These are phyloP conservation scores for Melocanna baccifera DNA, from an alignment of 176 grass and related monocot species.

Conservation along the genomic window DNA sequence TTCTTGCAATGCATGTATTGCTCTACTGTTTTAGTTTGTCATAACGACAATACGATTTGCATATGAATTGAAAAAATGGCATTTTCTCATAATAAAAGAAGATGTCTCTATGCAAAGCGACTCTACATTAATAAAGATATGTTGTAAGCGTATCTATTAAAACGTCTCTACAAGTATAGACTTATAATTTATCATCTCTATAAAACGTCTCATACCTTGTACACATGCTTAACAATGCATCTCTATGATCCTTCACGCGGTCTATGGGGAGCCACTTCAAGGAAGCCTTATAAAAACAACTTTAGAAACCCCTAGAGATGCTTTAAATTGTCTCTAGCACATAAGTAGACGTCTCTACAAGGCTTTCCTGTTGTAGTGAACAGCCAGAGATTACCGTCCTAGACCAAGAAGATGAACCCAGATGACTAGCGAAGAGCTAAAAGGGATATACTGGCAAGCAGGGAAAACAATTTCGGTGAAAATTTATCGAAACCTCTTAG, in stretches of 20 bases:
- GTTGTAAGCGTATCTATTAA: not conserved
- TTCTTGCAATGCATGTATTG: not conserved
- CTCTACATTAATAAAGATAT: not conserved
- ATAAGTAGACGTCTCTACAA: not conserved
- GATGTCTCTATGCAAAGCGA: not conserved
- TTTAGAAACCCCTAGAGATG: not conserved
- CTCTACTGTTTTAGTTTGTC: not conserved
- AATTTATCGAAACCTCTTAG: too few relatives aligned
- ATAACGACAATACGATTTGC: too few relatives aligned
- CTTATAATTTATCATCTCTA: too few relatives aligned
- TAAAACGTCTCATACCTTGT: not conserved
- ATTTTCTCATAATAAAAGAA: not conserved
- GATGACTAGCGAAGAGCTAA: too few relatives aligned
- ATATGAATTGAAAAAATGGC: not conserved
- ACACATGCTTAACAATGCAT: not conserved
- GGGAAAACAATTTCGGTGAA: too few relatives aligned
- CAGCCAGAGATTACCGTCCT: too few relatives aligned
- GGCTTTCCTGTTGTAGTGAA: not conserved
- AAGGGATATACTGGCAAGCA: too few relatives aligned
- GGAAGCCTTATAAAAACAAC: too few relatives aligned
- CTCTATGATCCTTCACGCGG: not conserved
- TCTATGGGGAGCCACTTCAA: not conserved
- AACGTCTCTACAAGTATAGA: not conserved
- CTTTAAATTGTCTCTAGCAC: not conserved
- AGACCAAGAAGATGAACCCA: too few relatives aligned